Percentiles rank a stretch among this genome's conserved stretches.
phyloP scores from a whole-genome alignment of 1,284 basidiomycete species.

The Naganishia sp. region DNA sequence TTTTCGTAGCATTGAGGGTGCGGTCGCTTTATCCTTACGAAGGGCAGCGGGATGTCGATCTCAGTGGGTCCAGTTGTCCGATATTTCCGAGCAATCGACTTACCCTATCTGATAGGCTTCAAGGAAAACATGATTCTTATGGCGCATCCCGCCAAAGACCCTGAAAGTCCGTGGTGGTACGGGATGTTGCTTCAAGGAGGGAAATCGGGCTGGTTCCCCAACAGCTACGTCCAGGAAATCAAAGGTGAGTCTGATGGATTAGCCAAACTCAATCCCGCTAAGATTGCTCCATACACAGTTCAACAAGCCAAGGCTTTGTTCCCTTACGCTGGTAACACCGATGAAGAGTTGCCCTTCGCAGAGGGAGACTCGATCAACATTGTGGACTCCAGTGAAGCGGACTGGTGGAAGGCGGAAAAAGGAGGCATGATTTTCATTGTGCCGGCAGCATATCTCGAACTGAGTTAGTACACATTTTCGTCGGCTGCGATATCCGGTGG shows the following conservation, averaged over 20 bases:
- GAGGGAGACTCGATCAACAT: slow-evolving; percentile 76
- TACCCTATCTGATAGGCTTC: slow-evolving; percentile 62
- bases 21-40: slow-evolving; percentile 80
- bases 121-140: slow-evolving; percentile 74
- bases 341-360: slow-evolving; percentile 77
- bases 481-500: slow-evolving; percentile 34
- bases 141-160: slow-evolving; percentile 83
- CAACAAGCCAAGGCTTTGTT: slow-evolving; percentile 76
- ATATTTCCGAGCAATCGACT: background rate
- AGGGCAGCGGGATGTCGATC: slow-evolving; percentile 80
- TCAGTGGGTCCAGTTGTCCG: slow-evolving; percentile 60
- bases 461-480: slow-evolving; percentile 69
- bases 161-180: slow-evolving; percentile 76
- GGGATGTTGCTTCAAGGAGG: slow-evolving; percentile 70
- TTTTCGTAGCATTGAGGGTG: slow-evolving; percentile 64
- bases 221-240: slow-evolving; percentile 77
- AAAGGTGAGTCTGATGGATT: slow-evolving; percentile 60
- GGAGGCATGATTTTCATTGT: slow-evolving; percentile 80
- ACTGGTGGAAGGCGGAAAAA: slow-evolving; percentile 93
- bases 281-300: slow-evolving; percentile 39
- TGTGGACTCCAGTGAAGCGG: slow-evolving; percentile 74
- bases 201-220: slow-evolving; percentile 85
- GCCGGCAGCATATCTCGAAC: slow-evolving; percentile 82
- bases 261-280: background rate
- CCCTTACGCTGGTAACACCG: slow-evolving; percentile 66